Base-by-base conservation (phyloP, 78 protist species). In the Speleostelium caveatum region DNA sequence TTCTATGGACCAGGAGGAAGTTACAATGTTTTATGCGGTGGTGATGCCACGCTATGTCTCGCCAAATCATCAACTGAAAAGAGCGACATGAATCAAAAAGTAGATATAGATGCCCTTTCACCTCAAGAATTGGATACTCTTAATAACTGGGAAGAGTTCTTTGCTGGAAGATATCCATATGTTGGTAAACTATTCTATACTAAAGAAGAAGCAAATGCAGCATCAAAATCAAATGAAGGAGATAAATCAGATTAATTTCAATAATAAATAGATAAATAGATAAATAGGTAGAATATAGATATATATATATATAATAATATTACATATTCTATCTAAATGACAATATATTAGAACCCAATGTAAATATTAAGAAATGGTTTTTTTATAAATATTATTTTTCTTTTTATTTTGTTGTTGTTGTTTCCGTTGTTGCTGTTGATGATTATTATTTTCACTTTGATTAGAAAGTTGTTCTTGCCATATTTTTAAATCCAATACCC, bases 401-500 rank as follows among this genome's bases (percentile, higher is more conserved):
- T 58, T 19, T 4, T 5, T 16, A 6, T n/a, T 58, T n/a, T n/a
- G n/a, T n/a, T n/a, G n/a, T n/a, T n/a, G n/a, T n/a, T 49, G 55
- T 16, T 49, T 8, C 8, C 12, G 55, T 16, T 49, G 55, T 16
- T 49, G 55, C 8, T 49, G 55, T 16, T 49, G 55, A 30, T 66
- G 24, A 8, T 73, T 35, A 12, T 58, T 59, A 26, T 24, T 36
- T n/a, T 56, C n/a, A 8, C 28, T 66, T 8, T 4, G 6, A 45
- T 80, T 80, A 80, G 62, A 80, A 80, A 42, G 89, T 80, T 16
- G 55, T 3, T 80, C 89, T 92, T 66, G 95, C 89, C 86, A 69
- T 51, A 86, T 92, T 92, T 62, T 75, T 79, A 61, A 51, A 83
- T 30, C 92, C 95, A 76, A 75, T 77, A 49, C 95, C 95, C 12